Conservation (phyloP, 768 basidiomycete genomes). For the Podaxis sp. region DNA sequence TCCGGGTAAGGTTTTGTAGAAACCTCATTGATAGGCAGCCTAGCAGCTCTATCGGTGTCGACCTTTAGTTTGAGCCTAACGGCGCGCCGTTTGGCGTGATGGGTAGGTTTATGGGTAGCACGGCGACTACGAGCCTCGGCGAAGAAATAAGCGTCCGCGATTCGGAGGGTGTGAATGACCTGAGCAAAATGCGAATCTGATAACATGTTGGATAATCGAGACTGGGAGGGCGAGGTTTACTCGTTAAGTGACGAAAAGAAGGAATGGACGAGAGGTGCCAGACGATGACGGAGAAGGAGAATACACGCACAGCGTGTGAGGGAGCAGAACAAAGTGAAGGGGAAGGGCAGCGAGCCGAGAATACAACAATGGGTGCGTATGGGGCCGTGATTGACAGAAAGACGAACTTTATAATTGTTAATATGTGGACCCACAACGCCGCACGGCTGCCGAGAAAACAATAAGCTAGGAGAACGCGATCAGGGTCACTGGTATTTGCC, state of each 20-base stretch:
- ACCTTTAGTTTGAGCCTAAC: slow-evolving; percentile 37
- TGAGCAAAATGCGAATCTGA: slow-evolving; percentile 6
- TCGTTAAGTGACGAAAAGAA: neutral
- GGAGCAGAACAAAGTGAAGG: slow-evolving; percentile 6
- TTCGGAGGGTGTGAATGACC: slow-evolving; percentile 34
- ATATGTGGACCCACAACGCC: slow-evolving; percentile 29
- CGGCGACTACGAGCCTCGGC: slow-evolving; percentile 35
- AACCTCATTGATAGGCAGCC: slow-evolving; percentile 29
- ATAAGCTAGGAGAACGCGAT: neutral
- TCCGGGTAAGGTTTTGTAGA: neutral
- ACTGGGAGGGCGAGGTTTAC: neutral
- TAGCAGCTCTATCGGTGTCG: slow-evolving; percentile 35
- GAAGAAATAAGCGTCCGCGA: slow-evolving; percentile 38
- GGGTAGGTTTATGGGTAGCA: slow-evolving; percentile 27
- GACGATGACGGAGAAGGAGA: slow-evolving; percentile 13
- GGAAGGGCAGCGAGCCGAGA: slow-evolving; percentile 12
- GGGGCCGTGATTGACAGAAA: neutral
- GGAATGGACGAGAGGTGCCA: neutral
- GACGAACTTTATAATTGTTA: slow-evolving; percentile 16
- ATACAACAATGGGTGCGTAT: slow-evolving; percentile 10
- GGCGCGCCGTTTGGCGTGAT: slow-evolving; percentile 49
- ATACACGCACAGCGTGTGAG: slow-evolving; percentile 33
- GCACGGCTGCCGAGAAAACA: slow-evolving; percentile 8
- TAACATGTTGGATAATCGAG: neutral
- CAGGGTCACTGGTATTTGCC: neutral